A percentile compares a stretch with the other conserved stretches of the same genome.
Evolutionary conservation across 164 flowering plant species (phyloP).

Genomic region (Aristolochia fimbriata): DNA sequence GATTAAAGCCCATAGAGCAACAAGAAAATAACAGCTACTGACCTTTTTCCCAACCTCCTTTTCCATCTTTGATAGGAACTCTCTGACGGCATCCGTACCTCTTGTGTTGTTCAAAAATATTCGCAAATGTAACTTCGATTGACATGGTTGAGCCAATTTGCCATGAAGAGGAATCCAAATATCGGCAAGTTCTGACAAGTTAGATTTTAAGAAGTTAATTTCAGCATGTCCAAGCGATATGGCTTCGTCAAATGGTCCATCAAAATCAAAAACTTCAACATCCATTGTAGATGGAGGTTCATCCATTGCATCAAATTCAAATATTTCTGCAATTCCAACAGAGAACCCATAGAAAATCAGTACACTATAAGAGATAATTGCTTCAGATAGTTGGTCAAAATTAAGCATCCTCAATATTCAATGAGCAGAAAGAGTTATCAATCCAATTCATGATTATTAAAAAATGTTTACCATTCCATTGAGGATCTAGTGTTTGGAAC

Average conservation of each 20-base stretch:
- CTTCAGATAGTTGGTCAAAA: no score
- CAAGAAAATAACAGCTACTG: constrained; percentile 7
- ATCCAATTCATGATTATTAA: not conserved
- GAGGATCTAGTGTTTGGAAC: constrained; percentile 79
- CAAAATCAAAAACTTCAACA: constrained; percentile 91
- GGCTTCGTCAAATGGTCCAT: constrained; percentile 94
- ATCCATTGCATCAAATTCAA: constrained; percentile 98
- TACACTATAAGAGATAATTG: no score
- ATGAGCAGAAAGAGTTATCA: no score
- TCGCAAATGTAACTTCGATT: constrained; percentile 77
- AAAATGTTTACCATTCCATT: constrained; percentile 69
- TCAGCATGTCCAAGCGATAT: constrained; percentile 83
- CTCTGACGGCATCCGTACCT: constrained; percentile 56
- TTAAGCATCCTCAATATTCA: no score
- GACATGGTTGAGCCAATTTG: constrained; percentile 81
- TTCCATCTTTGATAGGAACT: constrained; percentile 81
- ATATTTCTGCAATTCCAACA: constrained; percentile 62
- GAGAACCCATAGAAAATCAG: not conserved
- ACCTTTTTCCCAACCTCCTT: constrained; percentile 98
- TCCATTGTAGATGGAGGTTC: constrained; percentile 87
- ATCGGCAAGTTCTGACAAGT: constrained; percentile 71
- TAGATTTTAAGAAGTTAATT: constrained; percentile 69
- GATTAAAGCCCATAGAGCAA: constrained; percentile 3
- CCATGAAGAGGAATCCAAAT: constrained; percentile 90
- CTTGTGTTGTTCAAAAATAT: constrained; percentile 70